A percentile compares a stretch with the other conserved stretches of the same genome.
These are phyloP conservation scores for Alternaria brassicicola DNA, from an alignment of 2,329 filamentous ascomycete species.

Conservation along the genomic window DNA sequence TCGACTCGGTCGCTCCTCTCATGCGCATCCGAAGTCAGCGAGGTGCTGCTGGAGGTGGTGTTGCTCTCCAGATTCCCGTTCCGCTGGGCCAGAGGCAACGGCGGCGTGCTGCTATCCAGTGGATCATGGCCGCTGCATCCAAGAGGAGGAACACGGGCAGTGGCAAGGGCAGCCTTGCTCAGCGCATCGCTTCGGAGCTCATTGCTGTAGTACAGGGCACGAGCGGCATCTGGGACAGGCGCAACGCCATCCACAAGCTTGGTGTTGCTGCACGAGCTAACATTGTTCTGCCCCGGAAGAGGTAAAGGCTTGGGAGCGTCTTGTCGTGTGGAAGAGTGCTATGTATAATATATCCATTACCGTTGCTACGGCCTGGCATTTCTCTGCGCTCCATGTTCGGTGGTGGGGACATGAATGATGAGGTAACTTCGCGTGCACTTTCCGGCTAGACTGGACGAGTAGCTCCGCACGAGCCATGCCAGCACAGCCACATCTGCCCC, in stretches of 20 bases:
- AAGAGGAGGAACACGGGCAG: conserved; percentile 77
- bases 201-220: conserved; percentile 86
- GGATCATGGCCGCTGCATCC: conserved; percentile 85
- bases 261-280: conserved; percentile 82
- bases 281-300: conserved; percentile 49
- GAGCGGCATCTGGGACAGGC: conserved; percentile 83
- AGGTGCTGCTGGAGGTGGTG: conserved; percentile 85
- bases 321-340: not conserved
- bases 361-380: not conserved
- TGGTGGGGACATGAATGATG: not conserved
- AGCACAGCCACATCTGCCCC: conserved; percentile 27
- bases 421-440: not conserved
- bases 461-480: conserved; percentile 18
- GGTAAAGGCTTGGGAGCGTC: conserved; percentile 29
- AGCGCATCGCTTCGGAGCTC: conserved; percentile 83
- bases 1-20: conserved; percentile 91
- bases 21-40: conserved; percentile 77
- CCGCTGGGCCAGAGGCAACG: conserved; percentile 78
- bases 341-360: conserved; percentile 6
- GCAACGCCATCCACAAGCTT: conserved; percentile 77
- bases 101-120: conserved; percentile 77
- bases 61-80: conserved; percentile 78
- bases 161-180: conserved; percentile 74
- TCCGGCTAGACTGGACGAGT: conserved; percentile 3
- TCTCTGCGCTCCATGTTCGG: not conserved